Evolutionary conservation across 306 rosid genomes (phyloP).

Genomic region (Rosa chinensis): DNA sequence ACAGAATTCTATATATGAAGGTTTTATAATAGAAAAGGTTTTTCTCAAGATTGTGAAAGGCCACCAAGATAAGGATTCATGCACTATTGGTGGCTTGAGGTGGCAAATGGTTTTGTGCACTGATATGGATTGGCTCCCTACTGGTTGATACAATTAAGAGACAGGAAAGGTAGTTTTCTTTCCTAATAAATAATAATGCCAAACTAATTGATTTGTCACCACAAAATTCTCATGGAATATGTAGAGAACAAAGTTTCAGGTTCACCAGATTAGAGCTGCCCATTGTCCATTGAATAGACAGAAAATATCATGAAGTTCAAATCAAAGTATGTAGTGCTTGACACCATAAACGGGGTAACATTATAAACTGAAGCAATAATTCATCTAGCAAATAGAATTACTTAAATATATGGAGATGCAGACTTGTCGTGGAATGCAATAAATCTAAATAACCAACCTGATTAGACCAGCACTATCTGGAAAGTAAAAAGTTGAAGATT

Average conservation of each 20-base stretch:
- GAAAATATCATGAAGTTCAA: not conserved
- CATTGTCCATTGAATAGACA: not conserved
- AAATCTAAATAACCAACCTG: not conserved
- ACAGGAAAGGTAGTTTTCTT: not conserved
- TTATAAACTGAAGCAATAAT: not conserved
- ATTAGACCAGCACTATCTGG: not conserved
- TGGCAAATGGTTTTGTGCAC: not conserved
- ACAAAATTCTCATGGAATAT: not conserved
- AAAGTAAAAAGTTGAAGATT: not conserved
- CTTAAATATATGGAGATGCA: not conserved
- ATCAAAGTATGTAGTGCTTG: not conserved
- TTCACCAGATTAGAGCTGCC: conserved; percentile 12
- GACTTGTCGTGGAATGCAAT: not conserved
- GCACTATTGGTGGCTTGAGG: not conserved
- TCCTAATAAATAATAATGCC: conserved; percentile 4
- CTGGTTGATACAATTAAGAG: not conserved
- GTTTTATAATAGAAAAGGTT: not conserved
- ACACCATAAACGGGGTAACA: not conserved
- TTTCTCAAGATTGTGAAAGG: conserved; percentile 1
- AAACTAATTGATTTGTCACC: not conserved
- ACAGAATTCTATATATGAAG: not conserved
- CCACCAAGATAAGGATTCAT: not conserved
- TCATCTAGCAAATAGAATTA: not conserved
- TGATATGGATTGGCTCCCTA: not conserved
- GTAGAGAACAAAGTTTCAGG: not conserved